Base-by-base conservation (phyloP, 2,329 filamentous ascomycete species). In the Trichophyton schoenleinii region DNA sequence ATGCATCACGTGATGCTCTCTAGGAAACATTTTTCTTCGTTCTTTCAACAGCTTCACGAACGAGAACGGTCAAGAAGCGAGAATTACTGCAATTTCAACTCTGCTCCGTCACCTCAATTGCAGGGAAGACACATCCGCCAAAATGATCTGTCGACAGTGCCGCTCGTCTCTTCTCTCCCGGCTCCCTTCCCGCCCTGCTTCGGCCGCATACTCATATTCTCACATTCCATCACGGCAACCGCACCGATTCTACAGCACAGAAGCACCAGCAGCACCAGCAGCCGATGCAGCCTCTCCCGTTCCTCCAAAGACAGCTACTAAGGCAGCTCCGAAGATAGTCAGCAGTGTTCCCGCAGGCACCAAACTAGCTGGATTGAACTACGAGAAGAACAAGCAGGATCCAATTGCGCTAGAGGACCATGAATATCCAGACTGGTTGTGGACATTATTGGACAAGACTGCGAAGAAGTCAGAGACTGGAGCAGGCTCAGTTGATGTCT, bases 401-500 rank as follows among this genome's bases (percentile, higher is more conserved):
- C 64, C 78, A 25, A 60, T 77, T 58, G 77, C 77, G 11, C 63
- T 73, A 67, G 76, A 79, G 61, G 77, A 79, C 64, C 69, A 71
- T 48, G 77, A 78, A 64, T 79, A 79, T 64, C 77, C 77, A 13
- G 73, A 77, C 13, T 79, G 77, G 77, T 64, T 79, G 60, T 79
- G 77, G 77, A 69, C 65, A 3, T 66, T 79, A 62, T 64, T 78
- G 62, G 74, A 76, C 58, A 69, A 73, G 60, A 61, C 67, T n/a
- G 70, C 68, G 61, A 72, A 70, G 55, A 66, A 68, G 15, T 71
- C 63, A 4, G 67, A 70, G 18, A 63, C 68, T 62, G 72, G 72
- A 13, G 71, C 72, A 59, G 72, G 76, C 44, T 75, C 77, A 8
- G 62, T 62, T 36, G 63, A 76, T 62, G 72, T 68, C 36, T 57